These are phyloP conservation scores for Trypanosoma lewisi DNA, from an alignment of 208 protist genomes.

Conservation along the genomic window DNA sequence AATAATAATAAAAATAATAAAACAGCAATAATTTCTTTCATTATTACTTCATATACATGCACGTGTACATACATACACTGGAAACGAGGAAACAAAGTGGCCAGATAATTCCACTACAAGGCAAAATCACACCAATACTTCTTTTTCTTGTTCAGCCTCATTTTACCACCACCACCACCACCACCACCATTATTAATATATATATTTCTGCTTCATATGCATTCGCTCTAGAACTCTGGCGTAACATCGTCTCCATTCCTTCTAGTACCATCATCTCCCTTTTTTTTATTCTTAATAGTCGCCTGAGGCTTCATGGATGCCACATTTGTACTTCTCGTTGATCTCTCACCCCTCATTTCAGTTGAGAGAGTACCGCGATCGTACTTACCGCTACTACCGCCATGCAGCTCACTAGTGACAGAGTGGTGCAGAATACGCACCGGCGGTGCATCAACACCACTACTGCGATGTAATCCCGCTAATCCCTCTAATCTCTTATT, in stretches of 20 bases:
- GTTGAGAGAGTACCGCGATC: background rate
- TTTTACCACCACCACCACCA: background rate
- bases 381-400: background rate
- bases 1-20: background rate
- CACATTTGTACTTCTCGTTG: too few relatives aligned
- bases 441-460: background rate
- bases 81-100: background rate
- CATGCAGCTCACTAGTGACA: slow-evolving; percentile 34
- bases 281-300: too few relatives aligned
- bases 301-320: too few relatives aligned
- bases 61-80: background rate
- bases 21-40: too few relatives aligned
- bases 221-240: slow-evolving; percentile 21
- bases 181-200: background rate
- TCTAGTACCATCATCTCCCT: background rate
- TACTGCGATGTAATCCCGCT: too few relatives aligned
- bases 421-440: slow-evolving; percentile 50
- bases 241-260: slow-evolving; percentile 7
- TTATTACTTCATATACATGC: background rate
- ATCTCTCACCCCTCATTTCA: background rate
- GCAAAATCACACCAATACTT: background rate
- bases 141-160: background rate
- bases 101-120: background rate
- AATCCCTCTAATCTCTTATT: too few relatives aligned
- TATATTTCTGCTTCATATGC: background rate